Base-by-base conservation (phyloP, 805 yeast species). In the Ogataea nitratoaversa region DNA sequence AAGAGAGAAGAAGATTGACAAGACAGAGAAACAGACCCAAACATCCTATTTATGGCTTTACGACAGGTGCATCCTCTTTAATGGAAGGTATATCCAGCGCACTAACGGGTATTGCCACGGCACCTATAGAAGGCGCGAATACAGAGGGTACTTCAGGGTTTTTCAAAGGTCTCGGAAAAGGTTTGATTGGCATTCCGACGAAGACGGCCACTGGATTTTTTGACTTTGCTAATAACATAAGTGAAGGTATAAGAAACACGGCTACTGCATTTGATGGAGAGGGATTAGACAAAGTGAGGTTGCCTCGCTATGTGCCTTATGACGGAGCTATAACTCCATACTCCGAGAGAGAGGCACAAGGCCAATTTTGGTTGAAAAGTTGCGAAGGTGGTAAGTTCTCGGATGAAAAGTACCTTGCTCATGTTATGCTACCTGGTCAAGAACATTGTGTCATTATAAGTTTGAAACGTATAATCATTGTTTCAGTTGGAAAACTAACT, bases 161-260 rank as follows among this genome's bases (percentile, higher is more conserved):
- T 59, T 78, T 93, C 65, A 87, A 82, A 57, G 99, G 99, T 1
- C 57, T 93, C 3, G 99, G 99, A 4, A 85, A 82, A 54, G 99
- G 99, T 11, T 56, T 95, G n/a, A 78, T 93, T 41, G 99, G 99
- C 0, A 65, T 95, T 23, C 99, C 99, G 0, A 90, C 99, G 0
- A 93, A 93, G 67, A 87, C 98, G 0, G 96, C 96, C 0, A 89
- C 91, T 50, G 99, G 99, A 11, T 59, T 93, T 19, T 82, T 93
- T 49, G 99, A 93, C 58, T 70, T 95, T 47, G 96, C 98, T 1
- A 84, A 85, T 39, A 91, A 87, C 60, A 81, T 93, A 28, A 82
- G 95, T 65, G 97, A 90, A 58, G 98, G 98, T 20, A 89, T 95
- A 36, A 74, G 90, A 44, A 90, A 83, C 58, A 86, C 97, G 0